phyloP scores from a whole-genome alignment of 768 basidiomycete genomes.

The Naganishia vishniacii region DNA sequence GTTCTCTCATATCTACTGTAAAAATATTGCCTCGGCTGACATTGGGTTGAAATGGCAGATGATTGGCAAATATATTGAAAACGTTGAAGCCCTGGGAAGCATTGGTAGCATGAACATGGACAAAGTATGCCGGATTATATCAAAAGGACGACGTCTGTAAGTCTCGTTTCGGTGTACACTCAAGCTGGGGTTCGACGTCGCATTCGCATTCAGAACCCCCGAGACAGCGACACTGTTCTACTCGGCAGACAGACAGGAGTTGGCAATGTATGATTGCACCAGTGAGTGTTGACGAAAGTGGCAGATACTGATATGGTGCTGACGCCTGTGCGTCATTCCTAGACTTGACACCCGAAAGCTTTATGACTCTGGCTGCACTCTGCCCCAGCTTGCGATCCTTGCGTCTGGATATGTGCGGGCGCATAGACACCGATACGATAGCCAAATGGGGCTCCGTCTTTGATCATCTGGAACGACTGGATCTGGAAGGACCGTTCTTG shows the following conservation, averaged over 20 bases:
- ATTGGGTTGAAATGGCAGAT: conserved; percentile 57
- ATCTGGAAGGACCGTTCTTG: conserved; percentile 69
- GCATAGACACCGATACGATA: conserved; percentile 55
- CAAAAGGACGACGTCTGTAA: conserved; percentile 58
- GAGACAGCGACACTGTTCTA: conserved; percentile 83
- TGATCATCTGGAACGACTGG: conserved; percentile 62
- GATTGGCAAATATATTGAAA: conserved; percentile 76
- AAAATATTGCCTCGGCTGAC: conserved; percentile 3
- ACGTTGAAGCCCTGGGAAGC: conserved; percentile 68
- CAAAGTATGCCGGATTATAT: conserved; percentile 72
- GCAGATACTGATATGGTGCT: too few relatives aligned
- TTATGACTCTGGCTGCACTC: conserved; percentile 66
- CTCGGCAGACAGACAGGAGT: conserved; percentile 59
- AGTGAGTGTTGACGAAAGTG: conserved; percentile 55
- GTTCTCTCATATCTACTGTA: conserved; percentile 25
- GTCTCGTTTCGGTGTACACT: too few relatives aligned
- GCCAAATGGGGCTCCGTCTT: conserved; percentile 58
- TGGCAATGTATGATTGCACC: conserved; percentile 83
- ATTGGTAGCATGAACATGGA: conserved; percentile 80
- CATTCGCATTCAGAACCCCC: conserved; percentile 56
- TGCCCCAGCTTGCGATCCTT: conserved; percentile 78
- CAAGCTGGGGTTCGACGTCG: background rate
- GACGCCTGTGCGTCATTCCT: too few relatives aligned
- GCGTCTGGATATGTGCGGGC: conserved; percentile 79
- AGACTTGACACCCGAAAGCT: conserved; percentile 67